Evolutionary conservation across 2,329 filamentous ascomycete species (phyloP).

Genomic region (Fusarium tricinctum): DNA sequence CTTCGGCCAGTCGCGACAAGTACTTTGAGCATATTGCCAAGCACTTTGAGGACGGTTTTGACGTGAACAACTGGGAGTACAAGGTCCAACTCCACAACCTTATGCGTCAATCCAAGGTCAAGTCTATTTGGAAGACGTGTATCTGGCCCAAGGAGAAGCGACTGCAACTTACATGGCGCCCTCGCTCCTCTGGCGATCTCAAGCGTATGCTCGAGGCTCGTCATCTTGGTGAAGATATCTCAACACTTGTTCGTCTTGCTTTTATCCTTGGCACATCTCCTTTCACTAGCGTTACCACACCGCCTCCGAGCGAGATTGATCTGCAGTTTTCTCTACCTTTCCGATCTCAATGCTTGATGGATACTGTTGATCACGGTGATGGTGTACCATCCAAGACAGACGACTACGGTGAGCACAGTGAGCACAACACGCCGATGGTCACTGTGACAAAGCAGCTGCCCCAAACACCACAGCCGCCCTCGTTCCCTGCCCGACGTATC

Average conservation of each 20-base stretch:
- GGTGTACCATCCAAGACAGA: constrained; percentile 48
- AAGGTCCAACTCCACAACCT: constrained; percentile 61
- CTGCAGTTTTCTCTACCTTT: constrained; percentile 57
- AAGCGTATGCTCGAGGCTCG: constrained; percentile 62
- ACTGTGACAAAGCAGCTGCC: constrained; percentile 50
- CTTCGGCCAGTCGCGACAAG: constrained; percentile 56
- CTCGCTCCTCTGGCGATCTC: constrained; percentile 59
- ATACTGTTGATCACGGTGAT: constrained; percentile 52
- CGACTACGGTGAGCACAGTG: constrained; percentile 12
- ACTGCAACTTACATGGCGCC: constrained; percentile 57
- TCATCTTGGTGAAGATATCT: constrained; percentile 59
- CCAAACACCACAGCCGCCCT: constrained; percentile 49
- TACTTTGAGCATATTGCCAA: constrained; percentile 64
- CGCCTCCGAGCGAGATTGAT: constrained; percentile 58
- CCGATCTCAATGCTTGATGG: constrained; percentile 55
- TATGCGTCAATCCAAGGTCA: constrained; percentile 60
- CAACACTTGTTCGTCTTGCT: constrained; percentile 59
- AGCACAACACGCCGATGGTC: constrained; percentile 48
- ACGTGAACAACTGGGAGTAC: constrained; percentile 61
- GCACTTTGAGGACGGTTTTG: constrained; percentile 61
- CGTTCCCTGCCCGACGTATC: constrained; percentile 53
- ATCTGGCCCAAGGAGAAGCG: constrained; percentile 62
- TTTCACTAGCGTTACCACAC: constrained; percentile 55
- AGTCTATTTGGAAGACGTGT: constrained; percentile 61
- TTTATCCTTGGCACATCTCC: constrained; percentile 61